These are phyloP conservation scores for Phytopythium aichiense DNA, from an alignment of 352 stramenopile genomes.

Conservation along the genomic window DNA sequence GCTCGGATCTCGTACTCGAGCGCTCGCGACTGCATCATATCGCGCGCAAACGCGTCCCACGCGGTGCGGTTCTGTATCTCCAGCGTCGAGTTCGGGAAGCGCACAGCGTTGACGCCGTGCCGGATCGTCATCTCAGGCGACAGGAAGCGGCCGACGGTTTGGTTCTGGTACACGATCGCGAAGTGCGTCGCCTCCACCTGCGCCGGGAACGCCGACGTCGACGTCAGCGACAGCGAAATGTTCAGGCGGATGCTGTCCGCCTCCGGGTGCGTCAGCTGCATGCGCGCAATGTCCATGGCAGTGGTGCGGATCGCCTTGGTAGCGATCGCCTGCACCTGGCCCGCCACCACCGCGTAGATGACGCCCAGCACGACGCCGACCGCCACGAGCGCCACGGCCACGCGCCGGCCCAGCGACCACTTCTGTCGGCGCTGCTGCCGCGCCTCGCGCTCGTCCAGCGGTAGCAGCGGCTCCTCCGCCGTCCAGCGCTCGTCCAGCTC, in stretches of 20 bases:
- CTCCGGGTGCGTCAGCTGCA: slow-evolving; percentile 50
- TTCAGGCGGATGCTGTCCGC: slow-evolving; percentile 32
- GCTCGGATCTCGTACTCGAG: slow-evolving; percentile 53
- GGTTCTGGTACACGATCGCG: slow-evolving; percentile 36
- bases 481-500: slow-evolving; percentile 19
- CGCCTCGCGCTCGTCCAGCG: slow-evolving; percentile 10
- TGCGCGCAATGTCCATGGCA: slow-evolving; percentile 47
- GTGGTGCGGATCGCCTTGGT: slow-evolving; percentile 52
- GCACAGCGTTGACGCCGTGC: slow-evolving; percentile 41
- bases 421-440: neutral
- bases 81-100: slow-evolving; percentile 49
- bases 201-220: slow-evolving; percentile 47
- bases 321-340: slow-evolving; percentile 53
- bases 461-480: slow-evolving; percentile 27
- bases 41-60: slow-evolving; percentile 63
- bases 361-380: slow-evolving; percentile 25
- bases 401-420: slow-evolving; percentile 22
- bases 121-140: slow-evolving; percentile 44
- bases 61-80: slow-evolving; percentile 45
- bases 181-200: slow-evolving; percentile 43
- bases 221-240: slow-evolving; percentile 44
- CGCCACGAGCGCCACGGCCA: slow-evolving; percentile 10
- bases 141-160: slow-evolving; percentile 39
- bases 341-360: slow-evolving; percentile 39
- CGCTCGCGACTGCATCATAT: slow-evolving; percentile 47